Base-by-base conservation (phyloP, 441 rosid species). In the Geranium incanum region DNA sequence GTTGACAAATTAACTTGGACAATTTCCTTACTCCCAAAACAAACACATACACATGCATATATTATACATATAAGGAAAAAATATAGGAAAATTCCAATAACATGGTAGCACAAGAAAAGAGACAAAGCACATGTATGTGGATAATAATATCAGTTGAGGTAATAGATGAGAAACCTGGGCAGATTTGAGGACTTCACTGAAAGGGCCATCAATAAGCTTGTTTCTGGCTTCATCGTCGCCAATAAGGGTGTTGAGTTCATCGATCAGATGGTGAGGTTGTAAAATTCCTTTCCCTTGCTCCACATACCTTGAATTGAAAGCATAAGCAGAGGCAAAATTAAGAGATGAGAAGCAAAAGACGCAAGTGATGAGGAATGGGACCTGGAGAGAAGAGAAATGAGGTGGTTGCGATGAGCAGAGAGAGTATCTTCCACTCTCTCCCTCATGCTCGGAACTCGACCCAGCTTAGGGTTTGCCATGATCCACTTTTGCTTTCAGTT, bases 351-450 rank as follows among this genome's bases (percentile, higher is more conserved):
- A 36, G 5, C 1, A 21, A 21, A 23, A 63, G 3, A 21, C 4
- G 6, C 4, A 12, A 19, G 15, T 1, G 21, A 23, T 9, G 0
- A 48, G 6, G 9, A 18, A 50, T 19, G 13, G 7, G 77, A 94
- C 99, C 99, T 89, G 85, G 97, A 90, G 75, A 94, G 97, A 57
- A 94, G 96, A 69, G 96, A 80, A 72, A 92, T 87, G 78, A 94
- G 97, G 50, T 88, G 91, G 82, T 94, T 92, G 33, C 97, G 90
- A 68, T 92, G 92, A 76, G 74, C 86, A 38, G 94, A 85, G 75
- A 94, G 97, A 16, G 94, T 92, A 71, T 88, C 93, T 76, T 94
- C 88, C 67, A 94, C 92, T 59, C 97, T 89, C 36, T 94, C 97
- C 67, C 94, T 83, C 66, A 87, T 83, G 83, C 99, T 94, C 6